Conservation (phyloP, 305 asterid genomes). For the Solanum chacoense region DNA sequence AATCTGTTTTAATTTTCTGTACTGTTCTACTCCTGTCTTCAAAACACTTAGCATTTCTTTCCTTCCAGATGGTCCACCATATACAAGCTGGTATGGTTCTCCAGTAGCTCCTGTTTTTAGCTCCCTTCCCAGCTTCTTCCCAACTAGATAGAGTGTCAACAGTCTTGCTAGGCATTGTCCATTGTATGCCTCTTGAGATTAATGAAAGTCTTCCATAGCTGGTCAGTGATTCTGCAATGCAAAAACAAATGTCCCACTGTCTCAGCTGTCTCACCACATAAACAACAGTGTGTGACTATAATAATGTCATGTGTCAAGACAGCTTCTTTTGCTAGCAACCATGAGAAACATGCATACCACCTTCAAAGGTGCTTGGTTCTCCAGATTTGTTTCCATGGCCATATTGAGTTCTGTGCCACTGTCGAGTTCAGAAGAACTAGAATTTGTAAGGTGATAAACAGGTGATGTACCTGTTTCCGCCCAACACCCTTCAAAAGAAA, state of each 20-base stretch:
- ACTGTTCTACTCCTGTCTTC: no score
- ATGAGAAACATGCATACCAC: background rate
- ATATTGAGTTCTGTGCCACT: background rate
- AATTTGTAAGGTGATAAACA: background rate
- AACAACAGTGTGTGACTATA: background rate
- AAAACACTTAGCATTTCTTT: no score
- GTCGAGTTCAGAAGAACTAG: background rate
- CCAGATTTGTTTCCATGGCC: background rate
- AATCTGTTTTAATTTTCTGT: no score
- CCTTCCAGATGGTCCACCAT: no score
- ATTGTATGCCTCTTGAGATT: background rate
- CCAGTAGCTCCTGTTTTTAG: no score
- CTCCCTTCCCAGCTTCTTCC: background rate
- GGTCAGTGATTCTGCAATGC: background rate
- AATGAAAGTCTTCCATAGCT: background rate
- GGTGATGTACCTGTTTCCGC: background rate
- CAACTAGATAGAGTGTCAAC: background rate
- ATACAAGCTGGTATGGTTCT: no score
- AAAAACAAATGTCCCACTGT: background rate
- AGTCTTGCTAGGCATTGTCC: background rate
- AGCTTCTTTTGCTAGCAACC: background rate
- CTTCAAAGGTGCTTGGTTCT: background rate
- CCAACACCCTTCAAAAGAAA: background rate
- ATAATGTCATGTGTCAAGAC: background rate
- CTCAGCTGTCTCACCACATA: background rate